Evolutionary conservation across 768 basidiomycete species (phyloP), one percentile per base, ranked within the genome.

Genomic region (Hortiboletus flavorubellus): DNA sequence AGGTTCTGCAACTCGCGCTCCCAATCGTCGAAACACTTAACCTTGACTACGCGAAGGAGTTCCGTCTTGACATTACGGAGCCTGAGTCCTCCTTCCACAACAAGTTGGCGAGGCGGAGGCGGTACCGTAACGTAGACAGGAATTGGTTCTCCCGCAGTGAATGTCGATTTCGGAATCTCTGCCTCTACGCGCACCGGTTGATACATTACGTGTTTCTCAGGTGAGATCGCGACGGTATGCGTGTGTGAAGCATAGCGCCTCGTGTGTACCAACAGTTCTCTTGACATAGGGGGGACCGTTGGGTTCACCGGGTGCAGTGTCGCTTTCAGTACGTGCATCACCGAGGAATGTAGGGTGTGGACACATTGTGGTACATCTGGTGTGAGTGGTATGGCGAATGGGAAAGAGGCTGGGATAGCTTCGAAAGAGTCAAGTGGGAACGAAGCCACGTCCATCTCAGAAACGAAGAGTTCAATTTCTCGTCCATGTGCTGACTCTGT

Each of bases 351-450:
- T 15, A 85, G 77, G 5, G 91, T 89, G 62, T 86, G 84, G 31
- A 93, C 76, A 39, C 89, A 90, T 68, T 93, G 89, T 0, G 93
- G 93, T 7, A 89, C 84, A 70, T 95, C 93, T 40, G 81, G 72
- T 55, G 78, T 81, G 49, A 95, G 78, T 11, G 89, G 89, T 56
- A 95, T 84, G 37, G 89, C 82, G 71, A 94, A 95, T n/a, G 87
- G 84, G 56, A 87, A 81, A 21, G 81, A 80, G 2, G 84, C 77
- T 5, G 87, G 86, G 54, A 85, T 73, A 23, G 73, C 55, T 18
- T 73, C 63, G 45, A 65, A 59, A 46, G 76, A 64, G 40, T 70
- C 60, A 10, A 64, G 68, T 15, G 74, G 69, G 42, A 76, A 72
- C 8, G 80, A 76, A 59, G 78, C 84, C 41, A 91, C 72, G 55